A percentile compares a stretch with the other conserved stretches of the same genome.
Conservation (phyloP, 805 yeast genomes). For the Candida vartiovaarae region DNA sequence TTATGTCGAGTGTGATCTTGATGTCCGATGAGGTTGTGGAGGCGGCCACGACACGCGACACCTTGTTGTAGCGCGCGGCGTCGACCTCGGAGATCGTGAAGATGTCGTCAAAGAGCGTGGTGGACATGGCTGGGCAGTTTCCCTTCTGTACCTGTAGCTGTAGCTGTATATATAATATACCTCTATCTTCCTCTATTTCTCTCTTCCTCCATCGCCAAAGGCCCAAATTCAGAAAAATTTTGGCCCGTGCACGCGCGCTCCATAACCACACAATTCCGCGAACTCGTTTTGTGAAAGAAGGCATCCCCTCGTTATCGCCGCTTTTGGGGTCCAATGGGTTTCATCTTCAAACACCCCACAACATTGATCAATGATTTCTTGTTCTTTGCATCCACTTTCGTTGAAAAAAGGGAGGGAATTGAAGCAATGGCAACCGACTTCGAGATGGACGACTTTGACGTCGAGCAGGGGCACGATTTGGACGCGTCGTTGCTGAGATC, state of each 20-base stretch:
- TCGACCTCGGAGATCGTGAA: constrained; percentile 82
- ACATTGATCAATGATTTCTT: no score
- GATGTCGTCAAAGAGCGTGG: constrained; percentile 88
- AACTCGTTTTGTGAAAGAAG: not conserved
- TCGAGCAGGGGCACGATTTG: constrained; percentile 5
- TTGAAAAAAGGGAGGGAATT: no score
- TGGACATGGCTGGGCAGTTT: constrained; percentile 36
- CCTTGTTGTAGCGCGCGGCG: constrained; percentile 86
- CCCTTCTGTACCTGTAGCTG: no score
- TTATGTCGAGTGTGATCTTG: constrained; percentile 27
- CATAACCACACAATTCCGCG: not conserved
- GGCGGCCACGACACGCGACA: constrained; percentile 79
- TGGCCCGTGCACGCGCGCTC: not conserved
- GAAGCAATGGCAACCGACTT: constrained; percentile 1
- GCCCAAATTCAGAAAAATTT: not conserved
- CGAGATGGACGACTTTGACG: constrained; percentile 13
- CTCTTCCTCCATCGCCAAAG: no score
- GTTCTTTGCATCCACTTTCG: no score
- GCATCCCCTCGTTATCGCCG: constrained; percentile 5
- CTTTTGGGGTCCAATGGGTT: constrained; percentile 6
- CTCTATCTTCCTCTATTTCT: no score
- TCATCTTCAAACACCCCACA: no score
- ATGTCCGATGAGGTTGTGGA: constrained; percentile 67
- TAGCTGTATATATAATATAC: no score
- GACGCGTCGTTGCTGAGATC: constrained; percentile 8